Evolutionary conservation across 495 filamentous ascomycete species (phyloP).

Genomic region (Tetracladium setigerum): DNA sequence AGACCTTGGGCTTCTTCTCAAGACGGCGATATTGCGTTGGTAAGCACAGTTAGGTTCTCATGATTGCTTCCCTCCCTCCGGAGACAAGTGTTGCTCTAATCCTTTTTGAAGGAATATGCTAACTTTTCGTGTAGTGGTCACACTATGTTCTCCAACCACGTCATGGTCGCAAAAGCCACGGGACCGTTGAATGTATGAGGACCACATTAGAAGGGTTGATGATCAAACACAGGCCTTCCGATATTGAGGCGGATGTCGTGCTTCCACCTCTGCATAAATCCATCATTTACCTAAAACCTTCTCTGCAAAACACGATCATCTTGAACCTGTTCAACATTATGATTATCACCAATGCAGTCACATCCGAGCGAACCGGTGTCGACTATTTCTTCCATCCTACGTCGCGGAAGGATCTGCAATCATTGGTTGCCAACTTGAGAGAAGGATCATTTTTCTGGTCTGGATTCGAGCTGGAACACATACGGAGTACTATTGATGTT

Average conservation of each 20-base stretch:
- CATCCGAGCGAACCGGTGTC: slow-evolving; percentile 72
- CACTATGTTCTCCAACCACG: slow-evolving; percentile 64
- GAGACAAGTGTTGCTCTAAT: no score
- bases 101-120: no score
- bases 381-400: slow-evolving; percentile 85
- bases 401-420: slow-evolving; percentile 54
- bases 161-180: slow-evolving; percentile 40
- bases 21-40: slow-evolving; percentile 31
- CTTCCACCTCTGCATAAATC: slow-evolving; percentile 64
- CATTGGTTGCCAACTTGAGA: slow-evolving; percentile 68
- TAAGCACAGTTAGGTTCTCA: no score
- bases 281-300: slow-evolving; percentile 68
- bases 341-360: slow-evolving; percentile 78
- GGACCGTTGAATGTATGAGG: slow-evolving; percentile 55
- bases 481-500: slow-evolving; percentile 53
- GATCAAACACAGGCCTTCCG: slow-evolving; percentile 66
- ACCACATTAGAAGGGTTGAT: slow-evolving; percentile 68
- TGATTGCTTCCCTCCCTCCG: no score
- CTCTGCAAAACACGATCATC: slow-evolving; percentile 73
- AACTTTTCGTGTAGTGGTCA: slow-evolving; percentile 41
- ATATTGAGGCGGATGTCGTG: slow-evolving; percentile 54
- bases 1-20: slow-evolving; percentile 64
- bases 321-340: slow-evolving; percentile 79
- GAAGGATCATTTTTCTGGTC: slow-evolving; percentile 90
- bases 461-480: slow-evolving; percentile 57